Percentiles rank a stretch among this genome's conserved stretches.
Evolutionary conservation across 768 basidiomycete genomes (phyloP).

Genomic region (Termitomyces sp.): DNA sequence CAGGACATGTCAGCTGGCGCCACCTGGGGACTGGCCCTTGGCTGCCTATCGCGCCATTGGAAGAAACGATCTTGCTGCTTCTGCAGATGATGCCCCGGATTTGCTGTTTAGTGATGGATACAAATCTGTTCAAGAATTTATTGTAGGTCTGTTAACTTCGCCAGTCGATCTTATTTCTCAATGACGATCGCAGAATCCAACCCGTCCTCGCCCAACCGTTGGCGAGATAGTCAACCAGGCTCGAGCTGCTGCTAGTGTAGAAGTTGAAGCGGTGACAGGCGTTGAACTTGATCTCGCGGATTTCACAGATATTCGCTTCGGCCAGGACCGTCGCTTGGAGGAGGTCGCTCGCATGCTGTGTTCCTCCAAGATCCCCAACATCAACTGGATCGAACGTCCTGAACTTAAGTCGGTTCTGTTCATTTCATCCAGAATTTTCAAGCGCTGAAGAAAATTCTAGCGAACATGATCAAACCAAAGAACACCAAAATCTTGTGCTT

Average conservation of each 20-base stretch:
- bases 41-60: slow-evolving; percentile 67
- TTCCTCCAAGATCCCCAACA: slow-evolving; percentile 65
- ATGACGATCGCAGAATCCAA: slow-evolving; percentile 40
- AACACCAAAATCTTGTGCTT: slow-evolving; percentile 78
- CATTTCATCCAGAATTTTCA: background rate
- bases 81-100: slow-evolving; percentile 46
- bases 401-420: slow-evolving; percentile 57
- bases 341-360: slow-evolving; percentile 92
- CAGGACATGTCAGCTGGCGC: slow-evolving; percentile 78
- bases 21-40: slow-evolving; percentile 72
- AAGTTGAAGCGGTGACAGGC: slow-evolving; percentile 59
- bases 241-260: slow-evolving; percentile 47
- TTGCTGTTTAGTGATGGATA: slow-evolving; percentile 51
- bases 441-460: slow-evolving; percentile 34
- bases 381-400: slow-evolving; percentile 63
- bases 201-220: slow-evolving; percentile 47
- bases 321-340: slow-evolving; percentile 83
- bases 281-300: slow-evolving; percentile 72
- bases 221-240: slow-evolving; percentile 49
- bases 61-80: slow-evolving; percentile 71
- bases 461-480: slow-evolving; percentile 84
- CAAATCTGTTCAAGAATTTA: slow-evolving; percentile 51
- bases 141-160: slow-evolving; percentile 34
- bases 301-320: slow-evolving; percentile 83
- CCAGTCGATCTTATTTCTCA: slow-evolving; percentile 6